phyloP scores from a whole-genome alignment of 768 basidiomycete species.

The Asterophora lycoperdoides region DNA sequence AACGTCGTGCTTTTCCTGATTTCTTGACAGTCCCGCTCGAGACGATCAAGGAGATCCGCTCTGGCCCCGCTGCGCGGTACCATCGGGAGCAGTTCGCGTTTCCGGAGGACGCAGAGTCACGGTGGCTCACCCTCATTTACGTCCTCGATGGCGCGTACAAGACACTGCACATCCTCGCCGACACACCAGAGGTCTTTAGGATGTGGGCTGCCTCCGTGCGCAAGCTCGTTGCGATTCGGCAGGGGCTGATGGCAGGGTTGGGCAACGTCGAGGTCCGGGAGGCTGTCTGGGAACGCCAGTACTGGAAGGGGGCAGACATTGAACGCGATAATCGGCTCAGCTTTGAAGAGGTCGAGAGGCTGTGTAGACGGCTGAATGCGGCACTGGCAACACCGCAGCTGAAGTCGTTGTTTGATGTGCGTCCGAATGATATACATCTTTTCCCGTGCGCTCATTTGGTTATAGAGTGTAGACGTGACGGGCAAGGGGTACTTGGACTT shows the following conservation, averaged over 20 bases:
- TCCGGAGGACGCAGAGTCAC: constrained; percentile 54
- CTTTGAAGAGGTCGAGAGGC: constrained; percentile 66
- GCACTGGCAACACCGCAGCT: constrained; percentile 53
- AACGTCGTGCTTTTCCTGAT: background rate
- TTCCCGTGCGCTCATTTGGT: background rate
- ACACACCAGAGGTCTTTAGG: constrained; percentile 41
- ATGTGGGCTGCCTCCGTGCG: constrained; percentile 60
- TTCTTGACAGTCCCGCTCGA: constrained; percentile 68
- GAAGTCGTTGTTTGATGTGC: constrained; percentile 53
- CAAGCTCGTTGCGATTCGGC: constrained; percentile 59
- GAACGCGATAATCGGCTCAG: constrained; percentile 57
- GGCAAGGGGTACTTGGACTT: constrained; percentile 66
- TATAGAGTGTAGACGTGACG: constrained; percentile 59
- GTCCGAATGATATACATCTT: background rate
- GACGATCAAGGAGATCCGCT: constrained; percentile 81
- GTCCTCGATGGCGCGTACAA: constrained; percentile 75
- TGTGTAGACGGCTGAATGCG: constrained; percentile 71
- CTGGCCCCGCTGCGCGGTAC: constrained; percentile 63
- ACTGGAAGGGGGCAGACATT: constrained; percentile 73
- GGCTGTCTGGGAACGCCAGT: constrained; percentile 74
- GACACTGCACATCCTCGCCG: constrained; percentile 79
- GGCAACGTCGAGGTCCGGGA: constrained; percentile 62
- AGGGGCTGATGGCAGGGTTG: constrained; percentile 65
- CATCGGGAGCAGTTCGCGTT: constrained; percentile 69
- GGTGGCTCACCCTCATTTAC: constrained; percentile 88